Percentiles rank a stretch among this genome's conserved stretches.
phyloP scores from a whole-genome alignment of 345 rosid genomes.

The Eucalyptus victrix region DNA sequence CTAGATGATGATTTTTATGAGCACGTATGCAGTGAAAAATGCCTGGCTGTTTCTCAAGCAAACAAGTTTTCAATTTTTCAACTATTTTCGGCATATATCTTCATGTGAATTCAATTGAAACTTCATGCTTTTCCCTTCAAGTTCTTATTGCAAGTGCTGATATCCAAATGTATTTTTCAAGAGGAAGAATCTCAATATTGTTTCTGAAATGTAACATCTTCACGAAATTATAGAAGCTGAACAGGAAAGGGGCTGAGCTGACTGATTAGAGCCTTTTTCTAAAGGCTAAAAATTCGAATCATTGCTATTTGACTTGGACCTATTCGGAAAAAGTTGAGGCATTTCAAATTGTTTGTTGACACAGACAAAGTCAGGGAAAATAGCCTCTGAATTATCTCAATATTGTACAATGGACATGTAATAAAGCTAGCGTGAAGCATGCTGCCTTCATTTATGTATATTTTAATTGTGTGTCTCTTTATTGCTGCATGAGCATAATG shows the following conservation, averaged over 20 bases:
- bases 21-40: not conserved
- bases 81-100: not conserved
- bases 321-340: not conserved
- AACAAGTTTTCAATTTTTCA: not conserved
- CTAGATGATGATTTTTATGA: not conserved
- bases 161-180: not conserved
- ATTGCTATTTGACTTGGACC: not conserved
- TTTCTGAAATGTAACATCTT: not conserved
- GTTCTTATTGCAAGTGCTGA: not conserved
- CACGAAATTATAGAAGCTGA: not conserved
- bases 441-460: not conserved
- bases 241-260: not conserved
- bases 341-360: not conserved
- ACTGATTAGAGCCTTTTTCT: not conserved
- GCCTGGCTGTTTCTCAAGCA: not conserved
- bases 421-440: not conserved
- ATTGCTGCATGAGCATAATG: not conserved
- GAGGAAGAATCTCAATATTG: not conserved
- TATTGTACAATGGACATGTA: not conserved
- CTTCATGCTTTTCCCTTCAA: not conserved
- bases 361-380: not conserved
- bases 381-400: not conserved
- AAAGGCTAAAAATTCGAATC: not conserved
- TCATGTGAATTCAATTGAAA: not conserved
- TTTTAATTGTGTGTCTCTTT: not conserved